Evolutionary conservation across 2,329 filamentous ascomycete species (phyloP), one percentile per base, ranked within the genome.

Genomic region (Aspergillus glaucus): DNA sequence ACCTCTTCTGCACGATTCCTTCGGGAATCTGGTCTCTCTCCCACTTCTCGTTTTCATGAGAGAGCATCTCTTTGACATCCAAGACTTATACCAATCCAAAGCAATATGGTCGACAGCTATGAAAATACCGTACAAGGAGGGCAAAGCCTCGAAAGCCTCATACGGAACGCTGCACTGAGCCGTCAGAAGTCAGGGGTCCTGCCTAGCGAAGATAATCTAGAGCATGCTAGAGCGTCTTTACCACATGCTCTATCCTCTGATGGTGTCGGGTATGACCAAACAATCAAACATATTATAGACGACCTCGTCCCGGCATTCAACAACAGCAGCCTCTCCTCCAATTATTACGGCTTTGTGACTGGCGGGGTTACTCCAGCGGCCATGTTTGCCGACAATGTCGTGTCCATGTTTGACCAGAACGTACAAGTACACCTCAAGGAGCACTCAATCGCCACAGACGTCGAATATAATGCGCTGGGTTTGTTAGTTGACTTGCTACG

Each of bases 301-400:
- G 65, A 72, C 34, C 64, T 76, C 41, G 63, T 71, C 5, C 72
- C 73, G 0, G 86, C 78, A 1, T 77, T 93, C 50, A 89, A 85
- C 58, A 79, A 76, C 14, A 79, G 82, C 60, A 84, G 81, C 55
- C 76, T 79, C 39, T 82, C 79, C 40, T 68, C 81, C 9, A 81
- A 82, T 47, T 95, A 94, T 75, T 94, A 88, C 66, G 91, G 89
- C 50, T 95, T 96, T 65, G 86, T 96, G 5, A 95, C 85, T 0
- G 92, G 92, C 41, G 87, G 88, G 12, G 76, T 79, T 6, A 87
- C 91, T 0, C 88, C 89, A 5, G 82, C 89, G 21, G 90, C 90
- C 28, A 79, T 86, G 57, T 80, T 88, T 47, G 91, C 89, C 1
- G 92, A 96, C 65, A 86, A 89, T 55, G 70, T 95, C n/a, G 89